Conservation (phyloP, 1,284 basidiomycete genomes). For the Ustilago xerochloae region DNA sequence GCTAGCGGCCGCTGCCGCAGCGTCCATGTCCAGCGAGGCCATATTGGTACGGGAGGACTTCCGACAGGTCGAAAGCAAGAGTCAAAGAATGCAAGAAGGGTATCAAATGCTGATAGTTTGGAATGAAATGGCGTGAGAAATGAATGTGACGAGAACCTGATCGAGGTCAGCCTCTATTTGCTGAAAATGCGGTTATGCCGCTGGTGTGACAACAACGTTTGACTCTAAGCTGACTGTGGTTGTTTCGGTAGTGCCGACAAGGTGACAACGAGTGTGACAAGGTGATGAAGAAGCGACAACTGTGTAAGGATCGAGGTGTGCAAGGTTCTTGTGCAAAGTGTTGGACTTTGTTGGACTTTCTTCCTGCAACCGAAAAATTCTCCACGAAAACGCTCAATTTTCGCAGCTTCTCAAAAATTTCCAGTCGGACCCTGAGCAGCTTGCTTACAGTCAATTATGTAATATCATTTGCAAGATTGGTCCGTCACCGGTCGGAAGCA, state of each 20-base stretch:
- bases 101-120: background rate
- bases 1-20: constrained; percentile 38
- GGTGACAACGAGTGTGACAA: background rate
- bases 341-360: background rate
- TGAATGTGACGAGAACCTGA: background rate
- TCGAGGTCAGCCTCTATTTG: background rate
- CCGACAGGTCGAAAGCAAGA: background rate
- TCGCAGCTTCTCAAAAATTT: background rate
- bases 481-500: background rate
- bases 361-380: background rate
- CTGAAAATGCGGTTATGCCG: background rate
- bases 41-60: constrained; percentile 1
- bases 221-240: background rate
- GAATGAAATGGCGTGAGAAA: background rate
- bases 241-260: background rate
- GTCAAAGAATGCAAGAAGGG: background rate
- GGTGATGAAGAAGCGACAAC: background rate
- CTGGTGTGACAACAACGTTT: background rate
- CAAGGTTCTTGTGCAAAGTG: background rate
- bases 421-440: background rate
- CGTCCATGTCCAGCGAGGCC: constrained; percentile 39
- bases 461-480: background rate
- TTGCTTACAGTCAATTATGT: background rate
- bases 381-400: constrained; percentile 6
- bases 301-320: too few relatives aligned